Evolutionary conservation across 768 basidiomycete species (phyloP), one percentile per base, ranked within the genome.

Genomic region (Lyophyllum semitale): DNA sequence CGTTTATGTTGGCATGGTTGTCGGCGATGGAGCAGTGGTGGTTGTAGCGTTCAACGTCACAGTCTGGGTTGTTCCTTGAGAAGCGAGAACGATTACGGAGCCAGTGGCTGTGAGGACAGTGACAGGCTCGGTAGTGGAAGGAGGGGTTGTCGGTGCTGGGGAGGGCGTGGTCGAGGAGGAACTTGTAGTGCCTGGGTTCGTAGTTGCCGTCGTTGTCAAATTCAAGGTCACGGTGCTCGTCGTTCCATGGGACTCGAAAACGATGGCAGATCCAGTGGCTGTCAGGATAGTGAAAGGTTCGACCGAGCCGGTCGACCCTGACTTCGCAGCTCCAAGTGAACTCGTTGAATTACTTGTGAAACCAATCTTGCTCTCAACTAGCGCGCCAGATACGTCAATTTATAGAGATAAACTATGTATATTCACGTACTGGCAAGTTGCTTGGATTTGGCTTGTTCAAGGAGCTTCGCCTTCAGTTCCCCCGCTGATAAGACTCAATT

Each of bases 261-360:
- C 59, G 20, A 60, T 43, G 22, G 51, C 32, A 12, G 59, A 35
- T 22, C 56, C 54, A 40, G 56, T 58, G 2, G 54, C 55, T 38
- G 56, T 53, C 13, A 63, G 7, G 26, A 63, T 40, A 11, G 60
- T 57, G 41, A 51, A 54, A 25, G 58, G 53, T 48, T 50, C 54
- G 27, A 35, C 57, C 29, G 30, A 35, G 23, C 49, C 3, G 17
- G 41, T 25, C 25, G 55, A 53, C 5, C 26, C 32, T 17, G 51
- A 46, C 47, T 42, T 55, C 5, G 43, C 32, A 23, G 38, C 13
- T 7, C 23, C 23, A 32, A 15, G 23, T n/a, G 26, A 27, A 40
- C 26, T 20, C 18, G 20, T 41, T 3, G 45, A 47, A 15, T 47
- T 35, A 30, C 48, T 45, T n/a, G 37, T 23, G 20, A 54, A 51